Evolutionary conservation across 1,139 yeast species (phyloP).

Genomic region (Pneumocystis canis): DNA sequence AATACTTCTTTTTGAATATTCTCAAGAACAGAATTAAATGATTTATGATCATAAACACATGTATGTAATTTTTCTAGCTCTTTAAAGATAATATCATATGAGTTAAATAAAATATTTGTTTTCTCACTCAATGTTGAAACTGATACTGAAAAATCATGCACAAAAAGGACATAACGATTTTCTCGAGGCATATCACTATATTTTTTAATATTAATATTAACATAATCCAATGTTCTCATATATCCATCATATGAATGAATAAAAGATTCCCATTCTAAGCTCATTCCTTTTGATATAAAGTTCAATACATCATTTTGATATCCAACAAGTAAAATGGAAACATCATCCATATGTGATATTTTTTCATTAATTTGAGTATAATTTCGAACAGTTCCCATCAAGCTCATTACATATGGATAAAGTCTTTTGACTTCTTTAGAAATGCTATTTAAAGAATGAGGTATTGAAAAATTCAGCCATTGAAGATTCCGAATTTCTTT

Average conservation of each 20-base stretch:
- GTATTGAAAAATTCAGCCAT: conserved; percentile 44
- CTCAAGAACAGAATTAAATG: conserved; percentile 4
- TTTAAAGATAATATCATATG: conserved; percentile 17
- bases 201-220: conserved; percentile 15
- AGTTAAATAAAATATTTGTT: conserved; percentile 21
- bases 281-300: conserved; percentile 18
- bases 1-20: conserved; percentile 11
- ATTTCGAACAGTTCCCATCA: conserved; percentile 37
- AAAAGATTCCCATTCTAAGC: conserved; percentile 35
- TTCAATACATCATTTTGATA: conserved; percentile 27
- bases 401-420: conserved; percentile 43
- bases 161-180: conserved; percentile 28
- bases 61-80: conserved; percentile 23
- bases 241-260: conserved; percentile 23
- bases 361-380: conserved; percentile 19
- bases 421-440: conserved; percentile 36
- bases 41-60: conserved; percentile 21
- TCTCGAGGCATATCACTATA: conserved; percentile 25
- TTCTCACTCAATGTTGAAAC: conserved; percentile 28
- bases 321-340: conserved; percentile 32
- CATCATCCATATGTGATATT: conserved; percentile 27
- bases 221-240: conserved; percentile 4
- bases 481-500: conserved; percentile 42
- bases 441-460: conserved; percentile 33
- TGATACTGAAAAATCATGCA: conserved; percentile 31